Evolutionary conservation across 768 basidiomycete species (phyloP).

Genomic region (Pisolithus albus): DNA sequence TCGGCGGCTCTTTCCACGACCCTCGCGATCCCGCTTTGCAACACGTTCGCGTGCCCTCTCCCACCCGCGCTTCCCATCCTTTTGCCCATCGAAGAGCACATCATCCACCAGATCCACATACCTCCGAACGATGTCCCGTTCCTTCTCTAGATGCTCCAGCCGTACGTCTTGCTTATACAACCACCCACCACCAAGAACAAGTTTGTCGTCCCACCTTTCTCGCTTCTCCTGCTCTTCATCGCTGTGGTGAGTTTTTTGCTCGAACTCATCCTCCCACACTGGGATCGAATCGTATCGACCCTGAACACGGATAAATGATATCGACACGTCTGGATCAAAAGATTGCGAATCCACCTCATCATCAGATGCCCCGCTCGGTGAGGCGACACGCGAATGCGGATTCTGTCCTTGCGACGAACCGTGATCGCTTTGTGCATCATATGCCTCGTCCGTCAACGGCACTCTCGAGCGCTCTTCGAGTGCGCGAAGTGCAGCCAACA

Average conservation of each 20-base stretch:
- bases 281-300: conserved; percentile 60
- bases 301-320: conserved; percentile 66
- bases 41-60: conserved; percentile 40
- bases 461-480: conserved; percentile 76
- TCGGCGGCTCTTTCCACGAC: conserved; percentile 30
- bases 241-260: conserved; percentile 35
- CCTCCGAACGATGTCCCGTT: conserved; percentile 46
- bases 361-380: conserved; percentile 39
- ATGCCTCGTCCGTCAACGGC: conserved; percentile 74
- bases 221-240: conserved; percentile 49
- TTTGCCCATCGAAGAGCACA: conserved; percentile 62
- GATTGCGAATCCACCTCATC: conserved; percentile 25
- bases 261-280: conserved; percentile 76
- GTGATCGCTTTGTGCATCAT: conserved; percentile 72
- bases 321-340: conserved; percentile 52
- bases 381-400: conserved; percentile 36
- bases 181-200: conserved; percentile 80
- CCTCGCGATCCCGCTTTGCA: conserved; percentile 37
- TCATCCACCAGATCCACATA: conserved; percentile 80
- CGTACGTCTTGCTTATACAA: conserved; percentile 64
- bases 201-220: conserved; percentile 74
- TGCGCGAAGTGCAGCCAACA: conserved; percentile 69
- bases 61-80: conserved; percentile 43
- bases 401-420: conserved; percentile 35
- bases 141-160: conserved; percentile 47